A percentile compares a stretch with the other conserved stretches of the same genome.
Conservation (phyloP, 257 asterid species). For the Eustoma russellianum region DNA sequence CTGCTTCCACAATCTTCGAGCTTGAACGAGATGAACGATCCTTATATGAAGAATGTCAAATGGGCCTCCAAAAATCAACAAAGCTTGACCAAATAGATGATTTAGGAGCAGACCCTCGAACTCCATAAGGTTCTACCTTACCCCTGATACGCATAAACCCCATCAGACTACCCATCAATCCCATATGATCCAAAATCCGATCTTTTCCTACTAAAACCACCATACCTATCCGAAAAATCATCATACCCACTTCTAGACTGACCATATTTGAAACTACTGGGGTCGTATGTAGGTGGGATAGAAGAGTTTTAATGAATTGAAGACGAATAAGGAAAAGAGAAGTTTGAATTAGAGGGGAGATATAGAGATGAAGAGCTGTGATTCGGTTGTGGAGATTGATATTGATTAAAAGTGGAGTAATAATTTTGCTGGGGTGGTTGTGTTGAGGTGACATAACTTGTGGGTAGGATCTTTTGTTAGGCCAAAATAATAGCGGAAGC, state of each 20-base stretch:
- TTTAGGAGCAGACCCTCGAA: constrained; percentile 70
- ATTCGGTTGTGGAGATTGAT: constrained; percentile 21
- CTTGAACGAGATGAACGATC: constrained; percentile 34
- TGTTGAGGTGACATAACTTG: constrained; percentile 22
- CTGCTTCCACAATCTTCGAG: constrained; percentile 68
- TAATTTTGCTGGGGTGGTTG: constrained; percentile 22
- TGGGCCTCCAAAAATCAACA: constrained; percentile 94
- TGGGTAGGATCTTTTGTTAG: constrained; percentile 13
- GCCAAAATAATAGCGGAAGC: too few species aligned
- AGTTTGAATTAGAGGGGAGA: constrained; percentile 32
- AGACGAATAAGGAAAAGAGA: constrained; percentile 38
- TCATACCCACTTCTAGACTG: constrained; percentile 25
- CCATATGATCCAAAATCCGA: constrained; percentile 49
- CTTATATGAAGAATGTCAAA: constrained; percentile 52
- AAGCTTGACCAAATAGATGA: constrained; percentile 75
- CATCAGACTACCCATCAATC: constrained; percentile 50
- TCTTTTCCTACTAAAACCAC: constrained; percentile 33
- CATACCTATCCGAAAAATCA: constrained; percentile 17
- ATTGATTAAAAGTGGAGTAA: constrained; percentile 41
- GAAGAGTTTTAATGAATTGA: too few species aligned
- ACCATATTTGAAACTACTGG: constrained; percentile 15
- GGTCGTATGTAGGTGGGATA: constrained; percentile 21
- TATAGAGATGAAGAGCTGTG: constrained; percentile 19
- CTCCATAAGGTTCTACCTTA: constrained; percentile 79
- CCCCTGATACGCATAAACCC: constrained; percentile 77